Evolutionary conservation across 176 grass and related monocot species (phyloP), one percentile per base, ranked within the genome.

Genomic region (Elymus sibiricus): DNA sequence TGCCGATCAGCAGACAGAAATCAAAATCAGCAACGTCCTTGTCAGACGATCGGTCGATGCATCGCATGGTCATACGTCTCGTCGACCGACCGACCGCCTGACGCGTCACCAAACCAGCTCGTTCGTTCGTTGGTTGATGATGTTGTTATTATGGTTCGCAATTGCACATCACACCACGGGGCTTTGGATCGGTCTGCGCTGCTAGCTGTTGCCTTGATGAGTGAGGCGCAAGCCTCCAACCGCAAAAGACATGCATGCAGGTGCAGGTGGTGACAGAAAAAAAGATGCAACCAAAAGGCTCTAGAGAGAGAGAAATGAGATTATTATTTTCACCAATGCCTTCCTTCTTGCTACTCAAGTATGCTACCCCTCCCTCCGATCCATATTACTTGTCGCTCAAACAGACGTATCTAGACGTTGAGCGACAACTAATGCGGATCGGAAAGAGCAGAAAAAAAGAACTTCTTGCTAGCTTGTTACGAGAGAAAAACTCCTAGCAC

Each of bases 151-250:
- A 56, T 56, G 53, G 53, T 56, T 56, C 53, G 53, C 53, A 1
- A 0, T 56, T 56, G 19, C 53, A 56, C 53, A 22, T 58, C 55
- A 58, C 7, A 9, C 6, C 55, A 58, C 55, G 55, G 55, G 47
- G 55, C 17, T 58, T 58, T 58, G 55, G 55, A 58, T 58, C 7
- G 0, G 55, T 9, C 55, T 26, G 59, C n/a, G 1, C 59, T 12
- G 59, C 21, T 24, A 53, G 49, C 49, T 53, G 49, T 53, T 53
- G 49, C 49, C 6, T 53, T 53, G 9, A 24, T 61, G 58, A 83
- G 63, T 88, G 29, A 67, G 24, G 55, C 64, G 67, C 75, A 53
- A 56, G 78, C 19, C 21, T 70, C 26, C 38, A 78, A 82, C 71
- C 59, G 35, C 53, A 62, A 42, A 13, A 31, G n/a, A 16, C 55